A percentile compares a stretch with the other conserved stretches of the same genome.
Evolutionary conservation across 2,329 filamentous ascomycete genomes (phyloP).

Genomic region (Ophiosphaerella herpotricha): DNA sequence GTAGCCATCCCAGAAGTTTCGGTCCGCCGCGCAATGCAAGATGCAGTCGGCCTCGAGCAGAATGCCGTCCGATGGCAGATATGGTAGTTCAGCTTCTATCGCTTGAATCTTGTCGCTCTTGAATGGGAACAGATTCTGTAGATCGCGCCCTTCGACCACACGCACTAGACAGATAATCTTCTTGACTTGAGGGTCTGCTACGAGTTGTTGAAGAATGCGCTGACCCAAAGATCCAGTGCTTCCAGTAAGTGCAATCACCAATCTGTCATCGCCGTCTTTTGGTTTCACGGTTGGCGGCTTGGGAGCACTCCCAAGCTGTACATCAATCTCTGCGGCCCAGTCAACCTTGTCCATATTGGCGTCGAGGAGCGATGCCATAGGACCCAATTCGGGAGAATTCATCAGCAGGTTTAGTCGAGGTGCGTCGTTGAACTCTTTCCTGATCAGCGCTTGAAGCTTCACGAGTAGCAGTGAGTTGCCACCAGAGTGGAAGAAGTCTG

Average conservation of each 20-base stretch:
- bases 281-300: not conserved
- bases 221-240: slow-evolving; percentile 1
- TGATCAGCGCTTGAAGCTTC: slow-evolving; percentile 45
- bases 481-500: slow-evolving; percentile 51
- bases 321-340: slow-evolving; percentile 48
- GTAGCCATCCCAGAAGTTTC: slow-evolving; percentile 33
- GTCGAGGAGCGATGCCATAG: slow-evolving; percentile 43
- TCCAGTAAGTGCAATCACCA: not conserved
- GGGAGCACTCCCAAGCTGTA: not conserved
- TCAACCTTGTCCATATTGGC: slow-evolving; percentile 28
- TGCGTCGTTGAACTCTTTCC: slow-evolving; percentile 32
- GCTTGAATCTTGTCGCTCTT: slow-evolving; percentile 4
- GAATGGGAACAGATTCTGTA: slow-evolving; percentile 5
- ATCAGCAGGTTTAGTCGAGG: slow-evolving; percentile 48
- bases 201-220: slow-evolving; percentile 1
- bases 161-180: slow-evolving; percentile 5
- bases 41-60: slow-evolving; percentile 45
- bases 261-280: not conserved
- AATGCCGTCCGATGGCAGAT: slow-evolving; percentile 30
- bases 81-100: slow-evolving; percentile 1
- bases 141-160: slow-evolving; percentile 2
- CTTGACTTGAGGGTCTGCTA: slow-evolving; percentile 3
- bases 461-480: slow-evolving; percentile 52
- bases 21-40: slow-evolving; percentile 26
- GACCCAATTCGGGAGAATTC: slow-evolving; percentile 42